Percentiles rank a stretch among this genome's conserved stretches.
These are phyloP conservation scores for Ambrosia artemisiifolia DNA, from an alignment of 129 eudicot genomes.

Conservation along the genomic window DNA sequence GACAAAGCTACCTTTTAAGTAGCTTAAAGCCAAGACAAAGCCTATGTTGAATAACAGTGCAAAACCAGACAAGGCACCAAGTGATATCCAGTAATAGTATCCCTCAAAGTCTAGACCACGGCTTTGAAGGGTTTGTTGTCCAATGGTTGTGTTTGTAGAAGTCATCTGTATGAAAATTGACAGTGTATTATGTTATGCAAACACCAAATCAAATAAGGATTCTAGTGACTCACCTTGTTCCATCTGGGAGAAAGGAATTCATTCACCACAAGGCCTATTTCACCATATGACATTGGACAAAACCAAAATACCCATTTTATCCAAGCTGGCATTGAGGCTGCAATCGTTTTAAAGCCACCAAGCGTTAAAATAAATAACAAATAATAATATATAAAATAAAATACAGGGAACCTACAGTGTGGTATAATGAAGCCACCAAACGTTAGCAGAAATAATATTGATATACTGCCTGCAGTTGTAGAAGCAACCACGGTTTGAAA, in stretches of 20 bases:
- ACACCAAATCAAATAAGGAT: neutral
- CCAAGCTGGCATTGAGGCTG: conserved; percentile 88
- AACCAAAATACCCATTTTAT: conserved; percentile 79
- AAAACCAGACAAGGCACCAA: conserved; percentile 50
- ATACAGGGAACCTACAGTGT: conserved; percentile 33
- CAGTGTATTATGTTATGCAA: neutral
- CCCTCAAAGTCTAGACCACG: conserved; percentile 45
- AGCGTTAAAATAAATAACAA: too few relatives aligned
- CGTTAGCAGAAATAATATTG: conserved; percentile 34
- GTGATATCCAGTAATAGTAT: conserved; percentile 50
- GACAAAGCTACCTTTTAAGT: conserved; percentile 38
- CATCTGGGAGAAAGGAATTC: conserved; percentile 80
- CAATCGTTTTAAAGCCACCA: neutral
- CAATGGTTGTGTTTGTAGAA: conserved; percentile 43
- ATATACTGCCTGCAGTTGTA: conserved; percentile 43
- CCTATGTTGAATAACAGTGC: conserved; percentile 38
- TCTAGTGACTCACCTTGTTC: conserved; percentile 46
- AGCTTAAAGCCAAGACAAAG: conserved; percentile 49
- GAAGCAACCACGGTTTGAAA: conserved; percentile 45
- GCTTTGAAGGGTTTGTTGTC: conserved; percentile 40
- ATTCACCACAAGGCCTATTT: conserved; percentile 64
- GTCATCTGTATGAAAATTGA: conserved; percentile 15
- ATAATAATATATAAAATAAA: too few relatives aligned
- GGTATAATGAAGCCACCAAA: conserved; percentile 76
- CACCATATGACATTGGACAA: conserved; percentile 71